These are phyloP conservation scores for Echinochloa phyllopogon DNA, from an alignment of 176 grass and related monocot genomes.

Conservation along the genomic window DNA sequence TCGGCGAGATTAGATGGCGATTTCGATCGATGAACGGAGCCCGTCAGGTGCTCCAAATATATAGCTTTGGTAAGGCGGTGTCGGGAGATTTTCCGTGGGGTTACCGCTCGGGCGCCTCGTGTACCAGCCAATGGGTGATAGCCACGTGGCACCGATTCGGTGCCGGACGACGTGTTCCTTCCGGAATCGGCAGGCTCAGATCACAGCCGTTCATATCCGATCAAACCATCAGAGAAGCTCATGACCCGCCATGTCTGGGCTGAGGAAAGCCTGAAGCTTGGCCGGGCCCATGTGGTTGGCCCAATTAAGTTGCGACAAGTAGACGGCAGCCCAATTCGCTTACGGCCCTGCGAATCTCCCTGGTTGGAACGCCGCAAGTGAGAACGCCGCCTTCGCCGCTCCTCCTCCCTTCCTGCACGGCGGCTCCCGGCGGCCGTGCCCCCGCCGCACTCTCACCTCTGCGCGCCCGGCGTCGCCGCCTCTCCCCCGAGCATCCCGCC, in stretches of 20 bases:
- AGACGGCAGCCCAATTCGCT: background rate
- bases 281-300: background rate
- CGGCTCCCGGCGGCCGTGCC: slow-evolving; percentile 8
- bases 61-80: background rate
- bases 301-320: background rate
- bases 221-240: background rate
- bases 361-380: background rate
- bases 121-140: background rate
- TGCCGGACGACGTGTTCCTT: too few species aligned
- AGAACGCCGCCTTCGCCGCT: background rate
- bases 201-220: background rate
- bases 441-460: background rate
- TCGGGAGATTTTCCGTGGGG: background rate
- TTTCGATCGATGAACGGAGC: background rate
- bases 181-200: background rate
- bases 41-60: background rate
- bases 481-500: background rate
- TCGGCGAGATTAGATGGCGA: background rate
- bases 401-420: background rate
- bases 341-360: background rate
- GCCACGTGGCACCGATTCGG: background rate
- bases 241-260: background rate
- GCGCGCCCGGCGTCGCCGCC: background rate
- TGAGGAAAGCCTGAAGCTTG: background rate
- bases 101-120: background rate